Evolutionary conservation across 2,329 filamentous ascomycete species (phyloP).

Genomic region (Clarireedia paspali): DNA sequence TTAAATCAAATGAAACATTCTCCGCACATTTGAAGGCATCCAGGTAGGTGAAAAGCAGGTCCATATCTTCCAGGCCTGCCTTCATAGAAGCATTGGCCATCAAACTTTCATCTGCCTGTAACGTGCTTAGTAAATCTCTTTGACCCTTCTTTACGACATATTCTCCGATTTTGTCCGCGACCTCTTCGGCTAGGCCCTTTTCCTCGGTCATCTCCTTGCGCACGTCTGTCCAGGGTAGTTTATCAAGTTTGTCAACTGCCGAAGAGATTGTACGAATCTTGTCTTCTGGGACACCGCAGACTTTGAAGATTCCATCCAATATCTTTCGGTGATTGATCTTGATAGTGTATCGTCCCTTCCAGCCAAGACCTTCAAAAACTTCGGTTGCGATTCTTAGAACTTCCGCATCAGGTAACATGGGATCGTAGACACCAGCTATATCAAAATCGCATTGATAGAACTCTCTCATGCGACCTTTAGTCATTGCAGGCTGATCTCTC

Average conservation of each 20-base stretch:
- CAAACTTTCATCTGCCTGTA: constrained; percentile 61
- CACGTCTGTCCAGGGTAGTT: constrained; percentile 83
- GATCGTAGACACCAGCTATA: constrained; percentile 79
- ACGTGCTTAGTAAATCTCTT: constrained; percentile 62
- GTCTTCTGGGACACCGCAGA: constrained; percentile 79
- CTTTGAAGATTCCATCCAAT: constrained; percentile 83
- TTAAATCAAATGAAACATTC: constrained; percentile 81
- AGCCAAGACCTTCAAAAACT: constrained; percentile 74
- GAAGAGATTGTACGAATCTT: constrained; percentile 86
- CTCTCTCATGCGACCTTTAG: constrained; percentile 87
- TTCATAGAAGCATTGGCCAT: constrained; percentile 67
- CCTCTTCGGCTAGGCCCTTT: constrained; percentile 68
- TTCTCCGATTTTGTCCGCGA: constrained; percentile 81
- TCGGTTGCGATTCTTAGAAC: constrained; percentile 78
- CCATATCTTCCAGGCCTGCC: constrained; percentile 74
- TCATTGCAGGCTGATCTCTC: constrained; percentile 75
- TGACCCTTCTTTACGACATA: constrained; percentile 75
- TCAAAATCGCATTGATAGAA: constrained; percentile 98
- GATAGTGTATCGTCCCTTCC: constrained; percentile 61
- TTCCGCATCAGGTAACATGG: constrained; percentile 90
- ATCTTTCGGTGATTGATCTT: constrained; percentile 96
- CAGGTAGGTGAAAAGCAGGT: constrained; percentile 72
- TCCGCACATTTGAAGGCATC: constrained; percentile 67
- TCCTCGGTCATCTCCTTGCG: constrained; percentile 89
- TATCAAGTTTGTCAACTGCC: constrained; percentile 94